These are phyloP conservation scores for Ramaria sp. DNA, from an alignment of 768 basidiomycete genomes.

Conservation along the genomic window DNA sequence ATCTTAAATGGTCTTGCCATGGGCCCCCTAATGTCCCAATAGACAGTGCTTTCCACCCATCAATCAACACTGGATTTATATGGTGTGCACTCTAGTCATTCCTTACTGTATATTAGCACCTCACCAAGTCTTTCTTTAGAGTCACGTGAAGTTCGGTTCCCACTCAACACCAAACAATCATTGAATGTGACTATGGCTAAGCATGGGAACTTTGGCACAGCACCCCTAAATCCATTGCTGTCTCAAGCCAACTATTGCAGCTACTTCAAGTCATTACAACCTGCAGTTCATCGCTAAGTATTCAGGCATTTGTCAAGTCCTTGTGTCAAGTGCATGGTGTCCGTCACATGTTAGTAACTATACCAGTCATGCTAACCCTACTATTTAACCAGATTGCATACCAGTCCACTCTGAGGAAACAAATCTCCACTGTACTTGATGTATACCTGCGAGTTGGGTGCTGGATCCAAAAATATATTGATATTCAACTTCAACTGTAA, in stretches of 20 bases:
- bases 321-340: background rate
- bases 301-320: background rate
- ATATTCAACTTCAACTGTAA: conserved; percentile 18
- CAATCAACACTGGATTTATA: background rate
- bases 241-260: background rate
- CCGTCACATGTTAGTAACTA: background rate
- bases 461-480: conserved; percentile 15
- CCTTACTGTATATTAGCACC: too few species aligned
- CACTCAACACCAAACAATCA: background rate
- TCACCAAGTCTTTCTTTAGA: background rate
- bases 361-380: background rate
- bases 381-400: conserved; percentile 18
- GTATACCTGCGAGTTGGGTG: conserved; percentile 22
- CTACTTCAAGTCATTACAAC: background rate
- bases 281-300: background rate
- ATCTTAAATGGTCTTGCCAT: too few species aligned
- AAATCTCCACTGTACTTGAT: conserved; percentile 26
- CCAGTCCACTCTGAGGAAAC: conserved; percentile 11
- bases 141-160: background rate
- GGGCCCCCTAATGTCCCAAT: too few species aligned
- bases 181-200: background rate
- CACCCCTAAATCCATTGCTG: background rate
- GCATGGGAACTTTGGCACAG: background rate
- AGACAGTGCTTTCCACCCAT: too few species aligned
- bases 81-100: background rate